phyloP scores from a whole-genome alignment of 164 flowering plant genomes.

The Protea cynaroides region DNA sequence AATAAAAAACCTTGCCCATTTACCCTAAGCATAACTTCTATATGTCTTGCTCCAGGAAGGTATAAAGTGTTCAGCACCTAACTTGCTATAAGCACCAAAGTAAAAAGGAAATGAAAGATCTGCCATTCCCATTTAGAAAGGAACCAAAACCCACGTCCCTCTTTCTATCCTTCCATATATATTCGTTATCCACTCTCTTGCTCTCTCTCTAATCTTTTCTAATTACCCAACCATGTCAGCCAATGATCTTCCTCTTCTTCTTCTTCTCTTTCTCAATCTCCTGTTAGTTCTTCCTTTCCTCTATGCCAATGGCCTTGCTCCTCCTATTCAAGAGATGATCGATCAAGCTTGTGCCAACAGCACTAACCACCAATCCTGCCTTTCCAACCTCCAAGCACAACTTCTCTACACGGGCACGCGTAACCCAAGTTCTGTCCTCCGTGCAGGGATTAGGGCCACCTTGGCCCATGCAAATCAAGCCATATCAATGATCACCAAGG shows the following conservation, averaged over 20 bases:
- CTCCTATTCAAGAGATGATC: slow-evolving; percentile 25
- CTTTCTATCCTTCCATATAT: too few species aligned
- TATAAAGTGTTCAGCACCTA: too few species aligned
- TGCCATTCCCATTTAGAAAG: too few species aligned
- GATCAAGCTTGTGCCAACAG: slow-evolving; percentile 29
- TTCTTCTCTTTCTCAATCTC: not conserved
- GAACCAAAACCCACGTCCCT: too few species aligned
- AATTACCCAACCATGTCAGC: slow-evolving; percentile 7
- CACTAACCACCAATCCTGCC: slow-evolving; percentile 35
- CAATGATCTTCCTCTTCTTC: slow-evolving; percentile 9
- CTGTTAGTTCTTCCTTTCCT: slow-evolving; percentile 12
- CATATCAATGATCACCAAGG: slow-evolving; percentile 27
- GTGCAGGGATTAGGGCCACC: slow-evolving; percentile 38
- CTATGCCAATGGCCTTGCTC: slow-evolving; percentile 11
- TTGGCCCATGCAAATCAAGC: slow-evolving; percentile 40
- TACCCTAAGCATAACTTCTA: too few species aligned
- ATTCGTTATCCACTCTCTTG: too few species aligned
- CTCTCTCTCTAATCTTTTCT: too few species aligned
- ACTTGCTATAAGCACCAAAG: too few species aligned
- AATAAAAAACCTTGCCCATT: too few species aligned
- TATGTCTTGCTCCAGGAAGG: too few species aligned
- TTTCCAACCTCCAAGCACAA: slow-evolving; percentile 24
- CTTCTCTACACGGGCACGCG: slow-evolving; percentile 11
- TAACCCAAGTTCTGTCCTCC: slow-evolving; percentile 25
- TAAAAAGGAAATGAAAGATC: too few species aligned